Base-by-base conservation (phyloP, 495 filamentous ascomycete genomes). In the Annulohypoxylon maeteangense region DNA sequence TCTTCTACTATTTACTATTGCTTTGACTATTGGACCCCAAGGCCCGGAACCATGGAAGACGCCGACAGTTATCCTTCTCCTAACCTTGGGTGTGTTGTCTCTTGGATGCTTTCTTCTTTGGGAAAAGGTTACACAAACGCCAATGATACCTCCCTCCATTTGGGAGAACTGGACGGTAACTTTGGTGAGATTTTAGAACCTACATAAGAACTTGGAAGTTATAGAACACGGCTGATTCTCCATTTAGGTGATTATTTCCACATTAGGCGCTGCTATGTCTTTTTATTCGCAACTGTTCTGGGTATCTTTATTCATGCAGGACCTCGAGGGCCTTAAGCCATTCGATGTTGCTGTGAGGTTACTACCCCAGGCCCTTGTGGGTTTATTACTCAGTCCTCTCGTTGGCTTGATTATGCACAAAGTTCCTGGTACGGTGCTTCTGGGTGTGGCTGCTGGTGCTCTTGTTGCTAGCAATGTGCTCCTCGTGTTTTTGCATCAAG, bases 1-100 rank as follows among this genome's bases (percentile, higher is more conserved):
- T n/a, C 71, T 79, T 44, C 61, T 78, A 0, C 53, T 81, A 6
- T 76, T 79, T 23, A 75, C 79, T 6, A 63, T 79, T 34, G 73
- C 72, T 18, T 63, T 81, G 38, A 79, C 79, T 44, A 77, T 77
- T 34, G 76, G 75, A 14, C 67, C 71, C 0, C 74, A 81, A 63
- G 75, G 74, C 7, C 76, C 79, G 0, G 78, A 88, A 23, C 84
- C 86, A 29, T 90, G 88, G 88, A 77, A 78, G 47, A 88, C 85
- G 3, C 83, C 82, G 20, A 88, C 87, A 64, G 85, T 90, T 12
- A 81, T 88, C 32, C 81, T 81, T 14, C 80, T 90, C 22, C 80
- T 90, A 23, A 80, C 84, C 27, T 73, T 89, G 31, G 87, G 88
- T 6, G 61, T 87, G 34, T 40, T 86, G 23, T 74, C 88, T 32